Conservation (phyloP, 345 rosid genomes). For the Corchorus capsularis region DNA sequence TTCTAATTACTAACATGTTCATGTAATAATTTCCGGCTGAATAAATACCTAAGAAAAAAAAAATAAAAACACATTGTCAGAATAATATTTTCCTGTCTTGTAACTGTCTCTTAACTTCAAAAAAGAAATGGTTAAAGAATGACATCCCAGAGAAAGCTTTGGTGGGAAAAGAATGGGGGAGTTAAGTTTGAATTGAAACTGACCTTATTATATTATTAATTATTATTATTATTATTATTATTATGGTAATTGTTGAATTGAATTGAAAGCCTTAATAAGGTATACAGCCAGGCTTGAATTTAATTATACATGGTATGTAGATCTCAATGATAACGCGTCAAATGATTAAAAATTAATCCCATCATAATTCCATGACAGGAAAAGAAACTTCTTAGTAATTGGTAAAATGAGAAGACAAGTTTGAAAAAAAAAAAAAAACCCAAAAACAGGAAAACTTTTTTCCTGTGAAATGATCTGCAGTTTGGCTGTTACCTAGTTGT, state of each 20-base stretch:
- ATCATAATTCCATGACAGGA: not conserved
- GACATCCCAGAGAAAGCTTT: not conserved
- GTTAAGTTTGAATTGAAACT: not conserved
- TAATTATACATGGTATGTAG: not conserved
- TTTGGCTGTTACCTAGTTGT: constrained; percentile 59
- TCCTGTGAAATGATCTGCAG: constrained; percentile 28
- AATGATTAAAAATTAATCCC: not conserved
- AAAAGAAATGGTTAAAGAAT: not conserved
- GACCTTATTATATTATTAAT: too few species aligned
- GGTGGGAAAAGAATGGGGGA: not conserved
- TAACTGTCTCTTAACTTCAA: not conserved
- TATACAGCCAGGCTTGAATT: constrained; percentile 10
- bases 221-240: too few species aligned
- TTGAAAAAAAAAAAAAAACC: not conserved
- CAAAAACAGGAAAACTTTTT: not conserved
- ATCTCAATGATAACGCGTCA: constrained; percentile 7
- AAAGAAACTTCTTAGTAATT: constrained; percentile 25
- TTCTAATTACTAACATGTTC: too few species aligned
- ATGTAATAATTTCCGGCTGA: too few species aligned
- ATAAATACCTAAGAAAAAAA: too few species aligned
- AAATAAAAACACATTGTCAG: too few species aligned
- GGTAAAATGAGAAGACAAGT: not conserved
- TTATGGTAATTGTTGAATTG: not conserved
- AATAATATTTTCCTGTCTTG: not conserved
- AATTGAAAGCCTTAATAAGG: not conserved